phyloP scores from a whole-genome alignment of 768 basidiomycete genomes.

The Nevesoporus exiguus region DNA sequence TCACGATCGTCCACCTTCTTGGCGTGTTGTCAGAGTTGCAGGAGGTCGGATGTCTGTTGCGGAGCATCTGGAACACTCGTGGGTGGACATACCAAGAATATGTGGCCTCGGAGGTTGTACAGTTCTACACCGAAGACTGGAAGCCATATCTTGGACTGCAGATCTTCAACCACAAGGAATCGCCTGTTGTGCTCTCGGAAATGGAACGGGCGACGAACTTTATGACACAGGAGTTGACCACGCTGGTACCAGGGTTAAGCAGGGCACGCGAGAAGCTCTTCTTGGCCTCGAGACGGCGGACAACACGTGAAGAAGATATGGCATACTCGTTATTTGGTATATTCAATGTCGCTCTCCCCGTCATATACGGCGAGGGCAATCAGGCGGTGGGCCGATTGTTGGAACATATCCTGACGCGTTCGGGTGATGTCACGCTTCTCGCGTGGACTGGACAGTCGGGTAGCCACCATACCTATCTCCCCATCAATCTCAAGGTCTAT shows the following conservation, averaged over 20 bases:
- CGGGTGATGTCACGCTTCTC: neutral
- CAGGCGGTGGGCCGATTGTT: neutral
- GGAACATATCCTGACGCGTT: neutral
- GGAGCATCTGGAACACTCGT: neutral
- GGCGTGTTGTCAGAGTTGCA: neutral
- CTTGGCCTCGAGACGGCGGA: neutral
- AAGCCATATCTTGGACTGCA: neutral
- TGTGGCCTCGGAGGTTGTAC: neutral
- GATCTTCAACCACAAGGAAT: neutral
- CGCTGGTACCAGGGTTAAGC: neutral
- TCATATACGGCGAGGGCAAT: neutral
- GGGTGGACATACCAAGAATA: neutral
- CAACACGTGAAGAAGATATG: neutral
- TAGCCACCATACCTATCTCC: no score
- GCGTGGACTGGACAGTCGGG: no score
- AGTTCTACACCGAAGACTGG: neutral
- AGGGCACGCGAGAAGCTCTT: neutral
- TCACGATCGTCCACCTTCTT: neutral
- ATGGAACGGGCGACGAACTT: neutral
- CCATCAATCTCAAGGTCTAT: no score
- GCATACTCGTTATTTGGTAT: neutral
- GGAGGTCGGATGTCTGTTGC: neutral
- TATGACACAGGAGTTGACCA: neutral
- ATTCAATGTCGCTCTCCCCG: neutral
- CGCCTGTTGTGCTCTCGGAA: neutral